phyloP scores from a whole-genome alignment of 2,329 filamentous ascomycete genomes.

The Phaeomoniella chlamydospora region DNA sequence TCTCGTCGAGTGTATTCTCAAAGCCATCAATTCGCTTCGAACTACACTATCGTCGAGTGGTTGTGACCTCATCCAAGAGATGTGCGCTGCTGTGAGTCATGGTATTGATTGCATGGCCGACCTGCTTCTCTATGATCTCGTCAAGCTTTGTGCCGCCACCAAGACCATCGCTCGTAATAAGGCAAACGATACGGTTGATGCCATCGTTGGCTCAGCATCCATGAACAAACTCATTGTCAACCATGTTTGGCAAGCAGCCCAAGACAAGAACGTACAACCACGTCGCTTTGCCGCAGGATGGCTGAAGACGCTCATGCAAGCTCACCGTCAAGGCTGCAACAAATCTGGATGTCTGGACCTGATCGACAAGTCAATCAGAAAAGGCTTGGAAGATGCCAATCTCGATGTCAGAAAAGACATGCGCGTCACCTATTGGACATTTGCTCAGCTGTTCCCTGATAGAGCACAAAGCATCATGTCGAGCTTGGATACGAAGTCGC shows the following conservation, averaged over 20 bases:
- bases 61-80: slow-evolving; percentile 70
- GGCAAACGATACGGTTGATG: slow-evolving; percentile 68
- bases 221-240: slow-evolving; percentile 73
- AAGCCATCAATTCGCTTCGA: slow-evolving; percentile 66
- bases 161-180: slow-evolving; percentile 87
- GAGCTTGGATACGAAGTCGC: slow-evolving; percentile 62
- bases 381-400: slow-evolving; percentile 78
- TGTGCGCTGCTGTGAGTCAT: slow-evolving; percentile 61
- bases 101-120: slow-evolving; percentile 81
- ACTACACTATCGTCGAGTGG: slow-evolving; percentile 84
- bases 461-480: slow-evolving; percentile 73
- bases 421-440: slow-evolving; percentile 76
- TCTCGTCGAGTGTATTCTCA: slow-evolving; percentile 76
- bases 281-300: slow-evolving; percentile 66
- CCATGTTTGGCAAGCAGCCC: slow-evolving; percentile 65
- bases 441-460: slow-evolving; percentile 61
- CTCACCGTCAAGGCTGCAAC: slow-evolving; percentile 71
- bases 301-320: slow-evolving; percentile 65
- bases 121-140: slow-evolving; percentile 71
- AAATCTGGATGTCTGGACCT: slow-evolving; percentile 70
- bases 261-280: slow-evolving; percentile 89
- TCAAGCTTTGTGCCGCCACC: slow-evolving; percentile 78
- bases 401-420: slow-evolving; percentile 78
- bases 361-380: slow-evolving; percentile 78
- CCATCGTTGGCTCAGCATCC: slow-evolving; percentile 62